phyloP scores from a whole-genome alignment of 176 grass and related monocot species.

The Thalia dealbata region DNA sequence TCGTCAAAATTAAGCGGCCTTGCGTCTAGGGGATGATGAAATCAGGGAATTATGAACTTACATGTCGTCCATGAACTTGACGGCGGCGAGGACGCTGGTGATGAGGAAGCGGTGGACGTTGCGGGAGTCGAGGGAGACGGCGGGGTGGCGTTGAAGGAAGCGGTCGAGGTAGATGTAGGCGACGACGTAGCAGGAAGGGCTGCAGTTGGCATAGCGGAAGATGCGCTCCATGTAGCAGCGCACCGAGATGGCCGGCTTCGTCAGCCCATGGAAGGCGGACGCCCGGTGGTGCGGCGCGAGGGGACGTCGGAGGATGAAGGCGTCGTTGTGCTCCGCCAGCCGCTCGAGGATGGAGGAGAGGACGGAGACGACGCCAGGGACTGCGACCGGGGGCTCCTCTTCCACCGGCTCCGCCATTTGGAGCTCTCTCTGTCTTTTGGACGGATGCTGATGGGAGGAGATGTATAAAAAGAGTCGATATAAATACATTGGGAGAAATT shows the following conservation, averaged over 20 bases:
- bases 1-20: not conserved
- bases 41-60: slow-evolving; percentile 27
- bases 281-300: not conserved
- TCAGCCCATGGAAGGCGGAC: slow-evolving; percentile 34
- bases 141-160: slow-evolving; percentile 13
- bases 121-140: slow-evolving; percentile 38
- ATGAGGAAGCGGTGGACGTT: slow-evolving; percentile 65
- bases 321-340: slow-evolving; percentile 62
- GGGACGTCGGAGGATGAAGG: not conserved
- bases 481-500: too few relatives aligned
- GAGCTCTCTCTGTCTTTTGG: too few relatives aligned
- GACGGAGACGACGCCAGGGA: slow-evolving; percentile 71
- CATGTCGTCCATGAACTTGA: slow-evolving; percentile 67
- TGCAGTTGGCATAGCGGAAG: slow-evolving; percentile 56
- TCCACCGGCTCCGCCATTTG: not conserved
- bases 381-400: slow-evolving; percentile 3
- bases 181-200: slow-evolving; percentile 57
- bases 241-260: slow-evolving; percentile 44
- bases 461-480: too few relatives aligned
- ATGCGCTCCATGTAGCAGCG: slow-evolving; percentile 52
- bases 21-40: too few relatives aligned
- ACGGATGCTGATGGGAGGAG: too few relatives aligned
- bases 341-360: slow-evolving; percentile 74
- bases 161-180: slow-evolving; percentile 74
- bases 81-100: slow-evolving; percentile 51